Base-by-base conservation (phyloP, 164 flowering plant species). In the Umbellularia californica region DNA sequence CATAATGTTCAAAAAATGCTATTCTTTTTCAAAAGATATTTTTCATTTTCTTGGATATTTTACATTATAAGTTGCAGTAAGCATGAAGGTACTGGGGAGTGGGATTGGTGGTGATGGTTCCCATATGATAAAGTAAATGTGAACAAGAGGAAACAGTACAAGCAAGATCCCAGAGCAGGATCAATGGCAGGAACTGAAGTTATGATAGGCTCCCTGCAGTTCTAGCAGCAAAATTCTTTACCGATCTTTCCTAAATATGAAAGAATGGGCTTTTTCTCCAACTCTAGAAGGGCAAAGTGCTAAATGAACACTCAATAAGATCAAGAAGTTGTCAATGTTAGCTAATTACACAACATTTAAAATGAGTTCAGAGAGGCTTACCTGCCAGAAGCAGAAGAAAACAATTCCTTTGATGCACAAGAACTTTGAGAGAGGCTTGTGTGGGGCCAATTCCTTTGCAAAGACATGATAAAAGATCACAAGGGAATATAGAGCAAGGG, bases 311-410 rank as follows among this genome's bases (percentile, higher is more conserved):
- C n/a, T 15, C 60, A 55, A 55, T 15, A 20, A 55, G 20, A 15
- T 55, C 60, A 17, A 15, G 20, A 55, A 55, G 5, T 55, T 19
- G 2, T 20, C n/a, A 55, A 55, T 20, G n/a, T 55, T 14, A 55
- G n/a, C 60, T 20, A 55, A 13, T 15, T 5, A 55, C 60, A 55
- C 20, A 55, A 41, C 47, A n/a, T 58, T 17, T 58, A 17, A 24
- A 41, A 69, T 27, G 23, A 41, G 17, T 70, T 13, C 30, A 70
- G 24, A 19, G 58, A 69, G 60, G 35, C 11, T 72, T 85, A 92
- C 99, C 99, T 95, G 99, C 99, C 99, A 95, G 77, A 93, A 95
- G 91, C 97, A 89, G 83, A 95, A 92, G 89, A 95, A 95, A 71
- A 95, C 98, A 70, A 93, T 89, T 58, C 99, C 98, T 82, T 90